A percentile compares a stretch with the other conserved stretches of the same genome.
These are phyloP conservation scores for Alternaria postmessia DNA, from an alignment of 2,329 filamentous ascomycete genomes.

Conservation along the genomic window DNA sequence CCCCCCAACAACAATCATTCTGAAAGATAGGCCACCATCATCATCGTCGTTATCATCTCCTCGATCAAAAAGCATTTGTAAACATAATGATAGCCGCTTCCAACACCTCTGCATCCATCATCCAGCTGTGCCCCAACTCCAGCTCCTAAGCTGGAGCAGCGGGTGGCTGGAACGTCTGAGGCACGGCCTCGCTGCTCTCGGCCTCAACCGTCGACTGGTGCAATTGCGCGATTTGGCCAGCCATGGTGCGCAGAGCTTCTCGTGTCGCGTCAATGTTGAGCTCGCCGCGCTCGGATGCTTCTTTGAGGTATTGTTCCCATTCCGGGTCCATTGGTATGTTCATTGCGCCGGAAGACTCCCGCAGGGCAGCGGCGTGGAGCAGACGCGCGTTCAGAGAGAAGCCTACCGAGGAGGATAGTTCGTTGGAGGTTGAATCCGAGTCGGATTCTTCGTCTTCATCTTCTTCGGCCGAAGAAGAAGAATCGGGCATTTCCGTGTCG, in stretches of 20 bases:
- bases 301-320: constrained; percentile 79
- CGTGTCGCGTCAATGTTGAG: constrained; percentile 46
- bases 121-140: neutral
- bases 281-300: constrained; percentile 69
- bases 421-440: constrained; percentile 8
- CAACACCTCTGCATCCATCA: neutral
- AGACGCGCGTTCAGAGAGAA: constrained; percentile 69
- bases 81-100: constrained; percentile 3
- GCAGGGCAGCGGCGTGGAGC: constrained; percentile 68
- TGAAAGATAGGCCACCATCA: neutral
- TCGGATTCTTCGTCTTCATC: constrained; percentile 11
- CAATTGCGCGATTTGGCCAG: constrained; percentile 39
- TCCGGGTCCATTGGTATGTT: constrained; percentile 71
- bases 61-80: neutral
- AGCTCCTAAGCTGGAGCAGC: constrained; percentile 32
- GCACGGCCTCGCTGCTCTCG: constrained; percentile 16
- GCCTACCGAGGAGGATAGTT: constrained; percentile 62
- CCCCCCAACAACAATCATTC: neutral
- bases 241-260: constrained; percentile 42
- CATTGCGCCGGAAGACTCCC: constrained; percentile 61
- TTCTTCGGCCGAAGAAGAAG: constrained; percentile 2
- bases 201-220: constrained; percentile 25
- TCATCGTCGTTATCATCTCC: neutral
- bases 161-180: constrained; percentile 20
- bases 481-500: constrained; percentile 22